Conservation (phyloP, 257 asterid genomes). For the Gentiana macrophylla region DNA sequence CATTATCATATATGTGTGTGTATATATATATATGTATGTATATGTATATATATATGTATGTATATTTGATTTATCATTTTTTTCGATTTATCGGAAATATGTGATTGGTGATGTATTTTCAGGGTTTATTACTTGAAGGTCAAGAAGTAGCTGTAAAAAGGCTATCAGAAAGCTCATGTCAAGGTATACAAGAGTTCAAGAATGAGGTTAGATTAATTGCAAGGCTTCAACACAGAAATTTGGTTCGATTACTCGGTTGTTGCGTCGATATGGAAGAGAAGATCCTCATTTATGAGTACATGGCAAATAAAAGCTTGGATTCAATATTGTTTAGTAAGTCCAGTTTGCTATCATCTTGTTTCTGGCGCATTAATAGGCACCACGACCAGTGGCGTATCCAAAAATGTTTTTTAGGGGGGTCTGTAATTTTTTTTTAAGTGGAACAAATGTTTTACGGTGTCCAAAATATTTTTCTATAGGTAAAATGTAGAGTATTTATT, state of each 20-base stretch:
- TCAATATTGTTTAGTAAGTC: constrained; percentile 30
- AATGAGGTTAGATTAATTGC: constrained; percentile 35
- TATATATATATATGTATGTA: too few relatives aligned
- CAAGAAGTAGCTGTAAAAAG: constrained; percentile 43
- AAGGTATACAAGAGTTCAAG: constrained; percentile 36
- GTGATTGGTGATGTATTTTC: constrained; percentile 1
- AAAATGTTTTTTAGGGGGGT: too few relatives aligned
- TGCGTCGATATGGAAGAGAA: constrained; percentile 31
- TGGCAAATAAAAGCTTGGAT: constrained; percentile 36
- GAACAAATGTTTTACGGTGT: too few relatives aligned
- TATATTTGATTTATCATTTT: too few relatives aligned
- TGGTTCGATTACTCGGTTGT: constrained; percentile 34
- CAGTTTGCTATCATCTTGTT: not conserved
- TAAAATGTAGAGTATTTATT: too few relatives aligned
- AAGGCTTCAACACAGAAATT: constrained; percentile 35
- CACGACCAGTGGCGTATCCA: too few relatives aligned
- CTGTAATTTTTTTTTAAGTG: too few relatives aligned
- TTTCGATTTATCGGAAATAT: too few relatives aligned
- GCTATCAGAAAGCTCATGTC: constrained; percentile 35
- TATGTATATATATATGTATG: too few relatives aligned
- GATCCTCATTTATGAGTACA: constrained; percentile 30
- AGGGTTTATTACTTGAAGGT: constrained; percentile 30
- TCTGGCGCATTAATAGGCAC: not conserved
- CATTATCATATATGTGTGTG: not conserved
- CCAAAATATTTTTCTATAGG: too few relatives aligned